Evolutionary conservation across 2,329 filamentous ascomycete genomes (phyloP).

Genomic region (Didymella keratinophila): DNA sequence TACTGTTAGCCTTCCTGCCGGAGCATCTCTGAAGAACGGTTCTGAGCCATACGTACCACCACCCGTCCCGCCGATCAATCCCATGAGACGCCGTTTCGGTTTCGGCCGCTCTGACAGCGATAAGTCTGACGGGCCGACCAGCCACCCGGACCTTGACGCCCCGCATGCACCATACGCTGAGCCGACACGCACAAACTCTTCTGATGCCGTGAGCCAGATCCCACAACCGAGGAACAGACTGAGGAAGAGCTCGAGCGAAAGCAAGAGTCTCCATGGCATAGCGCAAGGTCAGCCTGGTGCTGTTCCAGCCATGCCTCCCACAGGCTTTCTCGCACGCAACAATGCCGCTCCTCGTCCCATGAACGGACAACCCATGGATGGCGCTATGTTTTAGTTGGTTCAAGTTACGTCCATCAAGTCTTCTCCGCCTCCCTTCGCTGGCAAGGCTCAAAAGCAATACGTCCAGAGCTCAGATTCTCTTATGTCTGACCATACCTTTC

Average conservation of each 20-base stretch:
- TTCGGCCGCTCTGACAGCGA: constrained; percentile 51
- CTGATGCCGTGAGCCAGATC: constrained; percentile 48
- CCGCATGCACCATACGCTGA: constrained; percentile 44
- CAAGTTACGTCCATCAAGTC: too few relatives aligned
- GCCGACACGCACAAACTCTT: constrained; percentile 53
- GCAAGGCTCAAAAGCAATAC: background rate
- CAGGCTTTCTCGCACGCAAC: constrained; percentile 36
- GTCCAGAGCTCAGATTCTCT: background rate
- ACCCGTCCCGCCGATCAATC: constrained; percentile 67
- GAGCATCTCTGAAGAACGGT: constrained; percentile 63
- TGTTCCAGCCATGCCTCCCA: constrained; percentile 43
- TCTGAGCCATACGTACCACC: constrained; percentile 47
- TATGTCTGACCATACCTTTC: constrained; percentile 4
- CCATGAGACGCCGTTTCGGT: constrained; percentile 61
- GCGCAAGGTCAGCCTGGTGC: constrained; percentile 41
- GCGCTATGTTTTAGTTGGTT: constrained; percentile 45
- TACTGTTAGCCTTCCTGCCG: constrained; percentile 64
- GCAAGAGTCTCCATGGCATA: constrained; percentile 56
- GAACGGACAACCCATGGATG: constrained; percentile 37
- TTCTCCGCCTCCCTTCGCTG: background rate
- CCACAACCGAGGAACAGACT: constrained; percentile 50
- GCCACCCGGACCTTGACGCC: constrained; percentile 45
- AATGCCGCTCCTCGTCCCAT: constrained; percentile 43
- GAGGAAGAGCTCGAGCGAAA: constrained; percentile 61
- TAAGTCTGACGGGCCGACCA: constrained; percentile 47